phyloP scores from a whole-genome alignment of 257 asterid species.

The Mitragyna speciosa region DNA sequence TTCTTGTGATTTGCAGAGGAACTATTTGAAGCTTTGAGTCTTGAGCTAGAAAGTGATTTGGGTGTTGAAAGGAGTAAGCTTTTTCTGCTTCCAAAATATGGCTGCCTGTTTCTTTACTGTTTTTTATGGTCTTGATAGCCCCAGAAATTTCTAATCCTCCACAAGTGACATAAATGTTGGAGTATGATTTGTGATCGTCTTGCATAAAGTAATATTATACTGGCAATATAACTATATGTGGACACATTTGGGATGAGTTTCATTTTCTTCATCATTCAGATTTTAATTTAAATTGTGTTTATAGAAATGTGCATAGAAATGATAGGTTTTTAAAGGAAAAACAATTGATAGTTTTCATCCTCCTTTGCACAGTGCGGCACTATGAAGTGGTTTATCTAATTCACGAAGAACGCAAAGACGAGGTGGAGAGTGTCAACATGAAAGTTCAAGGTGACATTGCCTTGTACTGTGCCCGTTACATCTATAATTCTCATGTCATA shows the following conservation, averaged over 20 bases:
- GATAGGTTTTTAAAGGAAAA: neutral
- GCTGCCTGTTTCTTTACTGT: neutral
- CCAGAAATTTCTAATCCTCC: neutral
- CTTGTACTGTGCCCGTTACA: neutral
- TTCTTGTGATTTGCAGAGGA: conserved; percentile 59
- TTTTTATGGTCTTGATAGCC: neutral
- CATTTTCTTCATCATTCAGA: neutral
- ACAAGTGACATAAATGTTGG: neutral
- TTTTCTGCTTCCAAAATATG: neutral
- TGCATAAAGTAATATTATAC: neutral
- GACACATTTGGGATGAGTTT: neutral
- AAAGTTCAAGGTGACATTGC: conserved; percentile 71
- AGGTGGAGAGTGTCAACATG: conserved; percentile 71
- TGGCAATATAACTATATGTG: neutral
- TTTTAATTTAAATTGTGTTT: no score
- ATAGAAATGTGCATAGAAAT: neutral
- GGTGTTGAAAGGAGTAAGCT: conserved; percentile 67
- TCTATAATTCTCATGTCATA: neutral
- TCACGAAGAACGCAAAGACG: conserved; percentile 73
- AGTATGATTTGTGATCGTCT: neutral
- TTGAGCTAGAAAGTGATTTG: conserved; percentile 77
- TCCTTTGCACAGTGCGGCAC: conserved; percentile 68
- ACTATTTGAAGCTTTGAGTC: conserved; percentile 68
- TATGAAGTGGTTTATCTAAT: conserved; percentile 91
- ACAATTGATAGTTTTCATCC: conserved; percentile 1